Percentiles rank a stretch among this genome's conserved stretches.
These are phyloP conservation scores for Halteria grandinella DNA, from an alignment of 73 alveolate species.

Conservation along the genomic window DNA sequence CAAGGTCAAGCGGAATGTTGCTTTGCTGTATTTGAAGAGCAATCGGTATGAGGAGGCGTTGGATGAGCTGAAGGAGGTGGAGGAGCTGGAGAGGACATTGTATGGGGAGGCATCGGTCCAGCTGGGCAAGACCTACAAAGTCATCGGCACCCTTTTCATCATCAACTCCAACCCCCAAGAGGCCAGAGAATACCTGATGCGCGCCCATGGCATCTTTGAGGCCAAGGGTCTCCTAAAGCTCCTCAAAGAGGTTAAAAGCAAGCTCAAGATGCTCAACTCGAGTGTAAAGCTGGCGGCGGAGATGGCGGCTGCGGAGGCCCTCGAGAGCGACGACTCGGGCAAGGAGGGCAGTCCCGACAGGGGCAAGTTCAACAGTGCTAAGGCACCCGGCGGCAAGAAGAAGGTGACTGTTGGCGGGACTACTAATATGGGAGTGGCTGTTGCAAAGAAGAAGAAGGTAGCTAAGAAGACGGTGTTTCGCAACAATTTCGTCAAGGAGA, in stretches of 20 bases:
- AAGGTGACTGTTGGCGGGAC: no score
- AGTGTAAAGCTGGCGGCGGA: conserved; percentile 32
- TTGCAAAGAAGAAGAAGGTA: no score
- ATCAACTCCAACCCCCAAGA: conserved; percentile 69
- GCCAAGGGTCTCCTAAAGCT: conserved; percentile 54
- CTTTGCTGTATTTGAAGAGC: conserved; percentile 72
- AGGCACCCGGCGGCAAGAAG: no score
- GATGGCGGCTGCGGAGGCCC: no score
- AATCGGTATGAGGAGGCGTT: conserved; percentile 83
- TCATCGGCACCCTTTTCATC: conserved; percentile 82
- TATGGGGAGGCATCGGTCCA: conserved; percentile 83
- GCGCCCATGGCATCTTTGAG: conserved; percentile 70
- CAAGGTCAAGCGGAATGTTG: conserved; percentile 84
- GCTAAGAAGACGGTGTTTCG: conserved; percentile 40
- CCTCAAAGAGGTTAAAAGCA: conserved; percentile 67
- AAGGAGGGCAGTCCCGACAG: no score
- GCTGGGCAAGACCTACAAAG: conserved; percentile 82
- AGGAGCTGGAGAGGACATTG: conserved; percentile 79
- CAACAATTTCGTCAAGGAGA: conserved; percentile 36
- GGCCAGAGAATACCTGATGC: conserved; percentile 76
- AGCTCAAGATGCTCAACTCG: conserved; percentile 53
- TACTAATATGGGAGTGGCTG: no score
- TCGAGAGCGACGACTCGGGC: no score
- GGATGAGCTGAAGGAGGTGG: conserved; percentile 80
- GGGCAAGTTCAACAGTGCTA: no score